Evolutionary conservation across 345 rosid species (phyloP), one percentile per base, ranked within the genome.

Genomic region (Raphanus raphanistrum): DNA sequence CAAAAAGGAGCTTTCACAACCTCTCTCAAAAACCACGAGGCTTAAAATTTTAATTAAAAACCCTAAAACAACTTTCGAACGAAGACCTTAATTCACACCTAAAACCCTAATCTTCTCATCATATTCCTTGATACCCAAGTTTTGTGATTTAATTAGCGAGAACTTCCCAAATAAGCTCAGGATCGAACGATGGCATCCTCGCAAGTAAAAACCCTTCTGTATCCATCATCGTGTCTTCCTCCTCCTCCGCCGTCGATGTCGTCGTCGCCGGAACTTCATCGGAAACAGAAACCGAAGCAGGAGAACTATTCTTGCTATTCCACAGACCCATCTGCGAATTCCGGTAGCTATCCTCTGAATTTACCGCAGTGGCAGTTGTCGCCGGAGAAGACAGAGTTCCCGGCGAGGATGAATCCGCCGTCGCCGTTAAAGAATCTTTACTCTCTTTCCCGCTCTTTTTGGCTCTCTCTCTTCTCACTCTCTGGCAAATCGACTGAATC

Each of bases 131-230:
- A 63, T 8, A 2, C 63, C 50, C 6, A 66, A 78, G 50, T 59
- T 50, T 48, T 6, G 66, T 66, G 59, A 21, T 55, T 83, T 84
- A 94, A 77, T 75, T 94, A 2, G 96, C 97, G 63, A 95, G 92
- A 79, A 92, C 95, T 64, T 91, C 90, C 99, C 99, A 95, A 4
- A 92, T 87, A 79, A 91, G 84, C 60, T 95, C 99, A 1, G 94
- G 89, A 70, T 95, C 99, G 28, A 81, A 92, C 26, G 99, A 95
- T 0, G 97, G 99, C 91, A 95, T 82, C 76, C 89, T 91, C 41
- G 91, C 90, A 0, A 95, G 90, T 13, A 85, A 89, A 31, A 86
- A 90, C 32, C 84, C 88, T 59, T 85, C 93, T 68, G 81, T 79
- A 13, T 73, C 82, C 58, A 62, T 68, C 74, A 73, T 76, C 3